Base-by-base conservation (phyloP, 2,329 filamentous ascomycete species). In the Talaromyces marneffei region DNA sequence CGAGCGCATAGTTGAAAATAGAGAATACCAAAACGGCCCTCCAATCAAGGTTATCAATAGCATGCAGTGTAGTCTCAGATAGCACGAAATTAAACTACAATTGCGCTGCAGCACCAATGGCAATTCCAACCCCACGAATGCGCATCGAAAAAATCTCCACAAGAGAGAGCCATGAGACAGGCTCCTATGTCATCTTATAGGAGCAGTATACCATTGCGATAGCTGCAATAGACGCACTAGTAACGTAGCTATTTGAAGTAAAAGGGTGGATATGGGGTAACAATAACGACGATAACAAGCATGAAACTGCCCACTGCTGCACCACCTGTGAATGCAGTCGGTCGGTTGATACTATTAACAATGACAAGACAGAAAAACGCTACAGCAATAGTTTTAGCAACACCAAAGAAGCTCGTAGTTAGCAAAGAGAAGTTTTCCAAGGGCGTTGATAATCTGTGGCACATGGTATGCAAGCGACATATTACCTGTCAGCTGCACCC, bases 281-380 rank as follows among this genome's bases (percentile, higher is more conserved):
- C 8, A 25, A 44, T 44, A 16, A 78, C 70, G 1, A 77, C 77
- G 14, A 82, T 77, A 53, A 82, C 79, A 57, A 83, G 75, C 79
- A 83, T 82, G 65, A 79, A 80, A 2, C 68, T 65, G 10, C 77
- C 79, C 81, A 83, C 83, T 35, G 79, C 71, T 25, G 78, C 74
- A 1, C 80, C 80, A 4, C 71, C 68, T 7, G 82, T 73, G 1
- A 84, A 74, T 0, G 79, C 78, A n/a, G 76, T 76, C 42, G 77
- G 75, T 18, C 81, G 79, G 6, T 80, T 80, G 53, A 83, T 73
- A 16, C 75, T 72, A 64, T 83, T 81, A 7, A 82, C 78, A 9
- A 82, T 73, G 68, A 78, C 81, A 23, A 82, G 67, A 29, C 16
- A n/a, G 1, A 81, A 71, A 68, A 81, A 82, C 62, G 76, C 40